Conservation (phyloP, 108 stramenopile genomes). For the Cafeteria roenbergensis region DNA sequence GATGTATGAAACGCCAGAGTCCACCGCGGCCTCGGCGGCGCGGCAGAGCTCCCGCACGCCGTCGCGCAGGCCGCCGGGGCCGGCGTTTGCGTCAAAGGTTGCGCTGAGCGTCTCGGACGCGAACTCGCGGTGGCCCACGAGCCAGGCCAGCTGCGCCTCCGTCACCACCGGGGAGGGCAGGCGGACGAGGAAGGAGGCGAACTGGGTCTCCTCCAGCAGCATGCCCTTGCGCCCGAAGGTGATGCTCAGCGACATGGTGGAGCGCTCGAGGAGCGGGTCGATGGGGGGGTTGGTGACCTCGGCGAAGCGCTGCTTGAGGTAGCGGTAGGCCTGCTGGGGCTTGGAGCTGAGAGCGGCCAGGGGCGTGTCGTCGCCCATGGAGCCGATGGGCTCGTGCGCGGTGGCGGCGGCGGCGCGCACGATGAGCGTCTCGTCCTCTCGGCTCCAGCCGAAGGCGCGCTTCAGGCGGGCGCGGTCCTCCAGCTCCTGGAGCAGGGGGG, state of each 20-base stretch:
- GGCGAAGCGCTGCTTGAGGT: constrained; percentile 96
- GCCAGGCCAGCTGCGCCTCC: constrained; percentile 73
- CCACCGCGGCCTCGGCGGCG: constrained; percentile 74
- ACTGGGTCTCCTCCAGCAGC: constrained; percentile 57
- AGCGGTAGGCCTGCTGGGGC: constrained; percentile 77
- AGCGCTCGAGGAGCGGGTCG: constrained; percentile 90
- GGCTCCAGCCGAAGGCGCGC: constrained; percentile 69
- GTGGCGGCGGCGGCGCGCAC: constrained; percentile 75
- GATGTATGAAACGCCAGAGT: constrained; percentile 68
- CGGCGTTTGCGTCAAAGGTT: constrained; percentile 69
- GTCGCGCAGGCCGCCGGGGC: constrained; percentile 70
- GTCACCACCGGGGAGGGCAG: constrained; percentile 76
- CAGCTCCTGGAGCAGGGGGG: constrained; percentile 13
- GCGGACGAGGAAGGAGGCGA: constrained; percentile 68
- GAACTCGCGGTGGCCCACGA: constrained; percentile 57
- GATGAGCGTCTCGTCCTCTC: constrained; percentile 81
- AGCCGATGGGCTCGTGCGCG: constrained; percentile 82
- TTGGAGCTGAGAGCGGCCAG: constrained; percentile 80
- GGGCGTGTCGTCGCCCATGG: constrained; percentile 94
- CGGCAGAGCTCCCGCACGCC: constrained; percentile 79
- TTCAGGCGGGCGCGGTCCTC: constrained; percentile 21
- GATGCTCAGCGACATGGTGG: constrained; percentile 90
- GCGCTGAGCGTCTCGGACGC: constrained; percentile 64
- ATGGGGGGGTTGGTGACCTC: constrained; percentile 97
- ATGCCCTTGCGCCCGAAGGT: constrained; percentile 85